A percentile compares a stretch with the other conserved stretches of the same genome.
phyloP scores from a whole-genome alignment of 2,329 filamentous ascomycete species.

The Cyclaneusma minus region DNA sequence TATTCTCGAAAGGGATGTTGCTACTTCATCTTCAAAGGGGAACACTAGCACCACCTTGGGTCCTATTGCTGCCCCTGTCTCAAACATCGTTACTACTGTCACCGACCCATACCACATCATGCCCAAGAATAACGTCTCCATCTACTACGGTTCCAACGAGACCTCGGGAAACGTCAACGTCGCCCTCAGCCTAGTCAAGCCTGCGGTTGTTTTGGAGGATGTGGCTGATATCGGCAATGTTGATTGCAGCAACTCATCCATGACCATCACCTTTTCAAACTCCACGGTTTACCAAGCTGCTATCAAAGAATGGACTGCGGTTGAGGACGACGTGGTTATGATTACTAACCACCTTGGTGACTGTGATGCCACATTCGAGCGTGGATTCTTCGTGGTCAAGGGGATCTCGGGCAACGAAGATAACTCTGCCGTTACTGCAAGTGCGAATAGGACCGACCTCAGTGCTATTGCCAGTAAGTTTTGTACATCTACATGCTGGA shows the following conservation, averaged over 20 bases:
- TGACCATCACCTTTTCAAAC: constrained; percentile 14
- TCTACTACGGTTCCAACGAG: constrained; percentile 8
- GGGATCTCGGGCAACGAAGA: constrained; percentile 15
- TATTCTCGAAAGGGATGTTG: no score
- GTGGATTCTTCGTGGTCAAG: constrained; percentile 22
- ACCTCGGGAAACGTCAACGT: constrained; percentile 9
- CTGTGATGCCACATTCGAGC: constrained; percentile 24
- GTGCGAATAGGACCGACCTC: constrained; percentile 18
- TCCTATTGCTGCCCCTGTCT: constrained; percentile 4
- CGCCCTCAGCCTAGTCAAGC: constrained; percentile 15
- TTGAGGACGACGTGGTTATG: constrained; percentile 17
- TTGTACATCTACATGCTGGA: neutral
- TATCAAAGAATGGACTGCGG: constrained; percentile 12
- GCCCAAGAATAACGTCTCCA: constrained; percentile 7
- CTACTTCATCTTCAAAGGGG: no score
- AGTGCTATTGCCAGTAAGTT: constrained; percentile 21
- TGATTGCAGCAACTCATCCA: constrained; percentile 13
- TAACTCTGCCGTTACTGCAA: constrained; percentile 18
- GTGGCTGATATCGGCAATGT: constrained; percentile 17
- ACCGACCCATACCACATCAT: constrained; percentile 4
- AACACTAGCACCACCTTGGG: constrained; percentile 5
- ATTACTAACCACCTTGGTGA: constrained; percentile 27
- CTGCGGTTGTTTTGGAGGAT: constrained; percentile 18
- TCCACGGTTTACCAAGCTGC: constrained; percentile 11
- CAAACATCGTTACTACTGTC: constrained; percentile 5